phyloP scores from a whole-genome alignment of 2,329 filamentous ascomycete species.

The Parastagonospora avenae region DNA sequence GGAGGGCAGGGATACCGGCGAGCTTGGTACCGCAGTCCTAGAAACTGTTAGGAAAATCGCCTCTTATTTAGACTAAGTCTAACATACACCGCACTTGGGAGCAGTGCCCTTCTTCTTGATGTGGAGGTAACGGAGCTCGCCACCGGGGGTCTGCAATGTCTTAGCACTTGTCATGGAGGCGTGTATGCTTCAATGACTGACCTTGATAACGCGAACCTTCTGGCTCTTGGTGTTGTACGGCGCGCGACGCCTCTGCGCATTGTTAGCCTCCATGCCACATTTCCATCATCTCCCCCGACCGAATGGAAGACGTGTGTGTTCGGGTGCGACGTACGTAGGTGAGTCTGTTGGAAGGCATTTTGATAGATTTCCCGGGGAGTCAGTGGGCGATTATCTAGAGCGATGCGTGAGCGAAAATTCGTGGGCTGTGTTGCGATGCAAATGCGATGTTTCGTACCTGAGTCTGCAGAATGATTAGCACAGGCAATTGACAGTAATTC shows the following conservation, averaged over 20 bases:
- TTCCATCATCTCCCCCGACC: background rate
- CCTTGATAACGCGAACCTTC: slow-evolving; percentile 72
- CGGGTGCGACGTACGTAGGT: slow-evolving; percentile 58
- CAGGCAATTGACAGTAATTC: slow-evolving; percentile 3
- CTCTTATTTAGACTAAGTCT: background rate
- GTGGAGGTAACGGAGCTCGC: slow-evolving; percentile 94
- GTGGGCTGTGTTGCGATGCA: slow-evolving; percentile 3
- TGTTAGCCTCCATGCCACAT: slow-evolving; percentile 34
- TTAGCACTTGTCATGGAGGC: slow-evolving; percentile 9
- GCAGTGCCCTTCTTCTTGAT: slow-evolving; percentile 99
- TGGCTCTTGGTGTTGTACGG: slow-evolving; percentile 97
- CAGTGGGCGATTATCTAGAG: slow-evolving; percentile 38
- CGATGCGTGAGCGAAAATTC: slow-evolving; percentile 30
- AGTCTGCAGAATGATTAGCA: slow-evolving; percentile 22
- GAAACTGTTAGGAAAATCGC: slow-evolving; percentile 32
- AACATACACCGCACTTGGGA: slow-evolving; percentile 76
- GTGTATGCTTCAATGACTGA: slow-evolving; percentile 6
- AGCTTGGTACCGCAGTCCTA: slow-evolving; percentile 99
- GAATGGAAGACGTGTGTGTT: background rate
- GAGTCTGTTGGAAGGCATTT: slow-evolving; percentile 60
- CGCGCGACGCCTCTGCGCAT: slow-evolving; percentile 59
- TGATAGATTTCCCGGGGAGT: slow-evolving; percentile 48
- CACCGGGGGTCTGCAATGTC: slow-evolving; percentile 83
- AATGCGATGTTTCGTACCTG: slow-evolving; percentile 30
- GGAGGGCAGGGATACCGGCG: slow-evolving; percentile 94